Percentiles rank a stretch among this genome's conserved stretches.
phyloP scores from a whole-genome alignment of 768 basidiomycete genomes.

The Russula sp. region DNA sequence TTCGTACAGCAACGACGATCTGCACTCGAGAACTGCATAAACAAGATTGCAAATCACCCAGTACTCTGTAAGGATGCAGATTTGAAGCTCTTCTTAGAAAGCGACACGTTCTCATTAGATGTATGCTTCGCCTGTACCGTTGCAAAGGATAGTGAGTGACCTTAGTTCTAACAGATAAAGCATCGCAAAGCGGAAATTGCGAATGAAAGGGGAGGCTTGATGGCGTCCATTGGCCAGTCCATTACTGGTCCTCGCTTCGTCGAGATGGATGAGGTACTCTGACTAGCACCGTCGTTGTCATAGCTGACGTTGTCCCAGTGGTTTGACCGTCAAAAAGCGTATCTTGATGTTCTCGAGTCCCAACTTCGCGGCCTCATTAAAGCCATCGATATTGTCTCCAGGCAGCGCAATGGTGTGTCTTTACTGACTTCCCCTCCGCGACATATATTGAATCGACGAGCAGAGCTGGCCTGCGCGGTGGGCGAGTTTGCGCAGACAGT shows the following conservation, averaged over 20 bases:
- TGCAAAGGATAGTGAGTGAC: slow-evolving; percentile 1
- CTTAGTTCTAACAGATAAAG: slow-evolving; percentile 57
- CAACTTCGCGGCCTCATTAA: slow-evolving; percentile 84
- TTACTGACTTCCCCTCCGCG: not conserved
- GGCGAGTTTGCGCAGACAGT: slow-evolving; percentile 79
- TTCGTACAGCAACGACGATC: slow-evolving; percentile 84
- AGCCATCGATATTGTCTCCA: slow-evolving; percentile 80
- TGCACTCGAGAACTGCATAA: slow-evolving; percentile 84
- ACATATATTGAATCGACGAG: not conserved
- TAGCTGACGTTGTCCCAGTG: slow-evolving; percentile 47
- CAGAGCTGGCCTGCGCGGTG: slow-evolving; percentile 64
- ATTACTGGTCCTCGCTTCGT: slow-evolving; percentile 76
- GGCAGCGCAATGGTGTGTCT: slow-evolving; percentile 61
- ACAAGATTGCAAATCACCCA: slow-evolving; percentile 91
- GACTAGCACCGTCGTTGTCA: slow-evolving; percentile 9
- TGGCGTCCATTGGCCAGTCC: slow-evolving; percentile 77
- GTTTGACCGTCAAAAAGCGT: slow-evolving; percentile 84
- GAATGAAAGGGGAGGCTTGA: slow-evolving; percentile 73
- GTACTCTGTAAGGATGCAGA: slow-evolving; percentile 85
- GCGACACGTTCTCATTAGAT: slow-evolving; percentile 86
- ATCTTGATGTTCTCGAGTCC: slow-evolving; percentile 84
- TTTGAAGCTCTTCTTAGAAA: slow-evolving; percentile 85
- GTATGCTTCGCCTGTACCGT: slow-evolving; percentile 41
- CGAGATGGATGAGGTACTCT: slow-evolving; percentile 75
- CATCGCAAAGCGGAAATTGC: slow-evolving; percentile 74